These are phyloP conservation scores for Graphilbum sp. DNA, from an alignment of 2,329 filamentous ascomycete species.

Conservation along the genomic window DNA sequence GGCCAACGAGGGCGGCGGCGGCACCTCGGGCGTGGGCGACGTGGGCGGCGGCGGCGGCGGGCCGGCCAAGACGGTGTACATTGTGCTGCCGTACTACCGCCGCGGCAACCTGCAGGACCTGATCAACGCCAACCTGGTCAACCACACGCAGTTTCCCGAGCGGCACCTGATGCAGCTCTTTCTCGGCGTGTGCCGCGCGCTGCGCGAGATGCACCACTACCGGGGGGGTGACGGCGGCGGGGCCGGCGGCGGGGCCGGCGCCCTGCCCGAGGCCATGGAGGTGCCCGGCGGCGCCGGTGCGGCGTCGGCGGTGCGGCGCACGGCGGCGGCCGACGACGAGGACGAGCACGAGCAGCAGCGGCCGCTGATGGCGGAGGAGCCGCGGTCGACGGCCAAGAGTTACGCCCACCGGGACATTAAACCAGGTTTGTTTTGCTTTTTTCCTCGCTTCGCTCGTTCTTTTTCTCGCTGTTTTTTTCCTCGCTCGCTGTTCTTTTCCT, in stretches of 20 bases:
- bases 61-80: constrained; percentile 84
- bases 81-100: constrained; percentile 87
- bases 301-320: constrained; percentile 14
- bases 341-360: constrained; percentile 62
- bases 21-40: constrained; percentile 30
- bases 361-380: constrained; percentile 69
- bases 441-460: neutral
- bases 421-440: constrained; percentile 43
- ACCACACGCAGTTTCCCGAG: constrained; percentile 82
- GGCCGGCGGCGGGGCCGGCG: constrained; percentile 14
- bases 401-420: constrained; percentile 97
- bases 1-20: constrained; percentile 46
- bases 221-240: constrained; percentile 25
- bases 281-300: constrained; percentile 20
- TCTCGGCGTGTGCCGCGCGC: constrained; percentile 73
- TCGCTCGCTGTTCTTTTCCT: neutral
- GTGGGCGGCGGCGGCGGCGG: constrained; percentile 31
- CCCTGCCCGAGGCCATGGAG: constrained; percentile 37
- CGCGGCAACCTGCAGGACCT: constrained; percentile 93
- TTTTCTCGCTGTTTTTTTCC: neutral
- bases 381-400: constrained; percentile 54
- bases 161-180: constrained; percentile 77
- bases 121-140: constrained; percentile 97
- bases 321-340: constrained; percentile 37
- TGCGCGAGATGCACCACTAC: constrained; percentile 87